phyloP scores from a whole-genome alignment of 352 stramenopile species.

The Phytophthora pistaciae region DNA sequence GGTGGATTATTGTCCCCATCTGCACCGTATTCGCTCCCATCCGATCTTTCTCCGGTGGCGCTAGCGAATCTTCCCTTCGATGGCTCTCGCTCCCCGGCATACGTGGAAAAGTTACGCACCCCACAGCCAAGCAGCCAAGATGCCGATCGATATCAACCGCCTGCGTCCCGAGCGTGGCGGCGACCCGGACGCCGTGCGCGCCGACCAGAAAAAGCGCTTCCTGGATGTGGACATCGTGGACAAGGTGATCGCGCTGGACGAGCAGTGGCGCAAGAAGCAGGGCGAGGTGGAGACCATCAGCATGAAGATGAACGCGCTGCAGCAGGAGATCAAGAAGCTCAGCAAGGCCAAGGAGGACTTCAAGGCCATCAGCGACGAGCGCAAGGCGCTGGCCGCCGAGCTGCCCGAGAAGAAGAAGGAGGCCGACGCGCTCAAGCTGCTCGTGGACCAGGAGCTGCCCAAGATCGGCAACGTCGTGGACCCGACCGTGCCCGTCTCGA shows the following conservation, averaged over 20 bases:
- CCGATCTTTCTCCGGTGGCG: conserved; percentile 10
- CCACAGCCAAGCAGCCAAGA: conserved; percentile 55
- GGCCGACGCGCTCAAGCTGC: conserved; percentile 76
- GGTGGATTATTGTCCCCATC: not conserved
- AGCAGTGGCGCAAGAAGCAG: conserved; percentile 90
- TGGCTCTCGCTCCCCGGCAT: conserved; percentile 26
- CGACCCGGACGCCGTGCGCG: conserved; percentile 94
- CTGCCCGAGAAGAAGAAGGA: conserved; percentile 86
- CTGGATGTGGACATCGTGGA: conserved; percentile 95
- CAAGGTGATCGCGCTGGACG: conserved; percentile 95
- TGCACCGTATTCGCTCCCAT: not conserved
- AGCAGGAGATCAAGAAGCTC: conserved; percentile 90
- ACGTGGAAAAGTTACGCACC: conserved; percentile 36
- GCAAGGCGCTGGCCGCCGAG: conserved; percentile 74
- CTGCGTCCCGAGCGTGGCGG: conserved; percentile 96
- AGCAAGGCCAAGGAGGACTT: conserved; percentile 92
- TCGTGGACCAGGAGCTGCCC: conserved; percentile 79
- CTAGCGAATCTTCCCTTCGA: conserved; percentile 30
- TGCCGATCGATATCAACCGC: conserved; percentile 99
- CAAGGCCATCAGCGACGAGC: conserved; percentile 81
- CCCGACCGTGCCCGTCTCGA: conserved; percentile 94
- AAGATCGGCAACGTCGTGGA: conserved; percentile 99
- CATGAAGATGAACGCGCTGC: conserved; percentile 89
- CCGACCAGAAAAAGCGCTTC: conserved; percentile 96
- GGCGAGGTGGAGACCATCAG: conserved; percentile 86